These are phyloP conservation scores for Rhizopogon vinicolor DNA, from an alignment of 768 basidiomycete genomes.

Conservation along the genomic window DNA sequence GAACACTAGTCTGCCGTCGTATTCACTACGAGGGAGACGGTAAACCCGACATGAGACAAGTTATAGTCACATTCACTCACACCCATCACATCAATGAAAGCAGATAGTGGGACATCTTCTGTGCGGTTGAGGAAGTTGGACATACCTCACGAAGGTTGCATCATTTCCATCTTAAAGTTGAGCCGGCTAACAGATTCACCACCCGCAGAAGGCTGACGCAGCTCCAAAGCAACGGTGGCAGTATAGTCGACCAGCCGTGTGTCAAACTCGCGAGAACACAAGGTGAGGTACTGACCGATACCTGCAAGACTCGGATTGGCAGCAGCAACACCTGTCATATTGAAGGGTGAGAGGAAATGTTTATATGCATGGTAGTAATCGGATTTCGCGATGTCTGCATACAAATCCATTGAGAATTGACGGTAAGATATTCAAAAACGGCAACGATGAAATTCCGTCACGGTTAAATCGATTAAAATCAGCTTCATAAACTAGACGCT, in stretches of 20 bases:
- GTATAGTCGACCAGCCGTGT: conserved; percentile 53
- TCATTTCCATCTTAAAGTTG: conserved; percentile 64
- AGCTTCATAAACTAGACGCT: conserved; percentile 18
- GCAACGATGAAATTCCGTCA: conserved; percentile 36
- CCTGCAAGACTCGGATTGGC: conserved; percentile 49
- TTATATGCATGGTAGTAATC: conserved; percentile 66
- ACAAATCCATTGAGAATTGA: conserved; percentile 49
- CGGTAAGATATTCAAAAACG: conserved; percentile 56
- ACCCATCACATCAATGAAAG: conserved; percentile 39
- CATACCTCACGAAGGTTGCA: conserved; percentile 41
- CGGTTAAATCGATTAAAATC: not conserved
- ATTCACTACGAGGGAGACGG: conserved; percentile 34
- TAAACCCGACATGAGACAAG: not conserved
- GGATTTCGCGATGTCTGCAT: conserved; percentile 42
- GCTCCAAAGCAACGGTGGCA: conserved; percentile 52
- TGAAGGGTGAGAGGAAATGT: conserved; percentile 74
- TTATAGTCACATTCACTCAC: conserved; percentile 18
- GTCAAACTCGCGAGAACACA: not conserved
- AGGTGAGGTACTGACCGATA: conserved; percentile 39
- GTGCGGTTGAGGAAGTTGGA: conserved; percentile 36
- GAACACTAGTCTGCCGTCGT: conserved; percentile 55
- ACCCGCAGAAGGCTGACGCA: conserved; percentile 42
- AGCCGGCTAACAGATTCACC: conserved; percentile 52
- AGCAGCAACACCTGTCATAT: conserved; percentile 59
- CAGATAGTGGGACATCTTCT: conserved; percentile 50